Conservation (phyloP, 176 grass and related monocot species). For the Echinochloa phyllopogon region DNA sequence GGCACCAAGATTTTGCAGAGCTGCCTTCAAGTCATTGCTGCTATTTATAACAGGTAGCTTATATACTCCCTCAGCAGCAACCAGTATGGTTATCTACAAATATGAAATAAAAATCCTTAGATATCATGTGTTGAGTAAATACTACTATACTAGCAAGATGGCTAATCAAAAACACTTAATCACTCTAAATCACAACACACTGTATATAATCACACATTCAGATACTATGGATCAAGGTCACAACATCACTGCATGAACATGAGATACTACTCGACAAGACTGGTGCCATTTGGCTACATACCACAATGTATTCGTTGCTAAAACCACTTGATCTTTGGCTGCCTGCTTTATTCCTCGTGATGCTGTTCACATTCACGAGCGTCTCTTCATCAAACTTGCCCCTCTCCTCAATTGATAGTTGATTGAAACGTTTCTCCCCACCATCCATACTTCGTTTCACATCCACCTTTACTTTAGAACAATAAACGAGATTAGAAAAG, state of each 20-base stretch:
- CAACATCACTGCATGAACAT: background rate
- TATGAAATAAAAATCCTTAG: background rate
- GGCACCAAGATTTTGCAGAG: constrained; percentile 81
- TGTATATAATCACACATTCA: background rate
- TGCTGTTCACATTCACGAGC: constrained; percentile 95
- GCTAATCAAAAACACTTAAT: constrained; percentile 22
- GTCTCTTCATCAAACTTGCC: constrained; percentile 99
- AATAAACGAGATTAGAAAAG: background rate
- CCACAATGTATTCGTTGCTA: constrained; percentile 99
- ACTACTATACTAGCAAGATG: background rate
- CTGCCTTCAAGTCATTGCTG: constrained; percentile 75
- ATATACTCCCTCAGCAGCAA: constrained; percentile 79
- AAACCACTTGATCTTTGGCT: constrained; percentile 70
- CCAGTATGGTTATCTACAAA: constrained; percentile 86
- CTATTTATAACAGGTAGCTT: constrained; percentile 93
- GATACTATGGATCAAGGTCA: constrained; percentile 14
- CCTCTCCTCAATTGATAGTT: constrained; percentile 97
- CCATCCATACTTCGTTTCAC: constrained; percentile 85
- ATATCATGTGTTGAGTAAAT: constrained; percentile 18
- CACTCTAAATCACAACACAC: background rate
- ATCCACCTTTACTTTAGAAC: constrained; percentile 80
- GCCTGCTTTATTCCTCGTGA: constrained; percentile 82
- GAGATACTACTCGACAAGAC: background rate
- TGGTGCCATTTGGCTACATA: constrained; percentile 45
- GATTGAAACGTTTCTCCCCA: constrained; percentile 96